phyloP scores from a whole-genome alignment of 2,329 filamentous ascomycete species.

The Zelopaecilomyces penicillatus region DNA sequence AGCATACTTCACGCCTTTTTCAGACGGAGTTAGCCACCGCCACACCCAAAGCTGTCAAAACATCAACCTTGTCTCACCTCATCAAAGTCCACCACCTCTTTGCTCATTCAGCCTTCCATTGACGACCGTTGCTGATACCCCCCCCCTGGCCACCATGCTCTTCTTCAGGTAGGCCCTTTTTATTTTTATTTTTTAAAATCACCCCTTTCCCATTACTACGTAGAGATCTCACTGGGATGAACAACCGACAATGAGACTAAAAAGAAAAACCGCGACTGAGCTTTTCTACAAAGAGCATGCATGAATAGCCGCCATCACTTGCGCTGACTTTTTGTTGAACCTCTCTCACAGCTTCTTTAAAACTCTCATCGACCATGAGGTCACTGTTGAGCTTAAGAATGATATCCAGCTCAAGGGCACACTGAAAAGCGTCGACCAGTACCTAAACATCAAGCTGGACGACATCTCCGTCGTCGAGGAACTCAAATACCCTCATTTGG shows the following conservation, averaged over 20 bases:
- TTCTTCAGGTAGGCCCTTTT: constrained; percentile 33
- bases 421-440: constrained; percentile 96
- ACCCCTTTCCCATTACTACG: too few relatives aligned
- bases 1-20: too few relatives aligned
- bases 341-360: constrained; percentile 75
- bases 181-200: background rate
- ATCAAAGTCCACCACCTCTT: too few relatives aligned
- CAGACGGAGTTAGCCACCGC: too few relatives aligned
- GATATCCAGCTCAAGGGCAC: constrained; percentile 95
- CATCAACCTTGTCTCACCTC: background rate
- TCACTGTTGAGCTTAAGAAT: constrained; percentile 98
- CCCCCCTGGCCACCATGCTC: constrained; percentile 27
- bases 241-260: too few relatives aligned
- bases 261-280: background rate
- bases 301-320: background rate
- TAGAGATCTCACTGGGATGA: too few relatives aligned
- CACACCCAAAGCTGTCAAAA: background rate
- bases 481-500: constrained; percentile 88
- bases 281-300: background rate
- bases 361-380: constrained; percentile 92
- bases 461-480: constrained; percentile 90
- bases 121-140: too few relatives aligned
- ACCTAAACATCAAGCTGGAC: constrained; percentile 97
- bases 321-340: background rate
- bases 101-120: too few relatives aligned